These are phyloP conservation scores for Gossypium bickii DNA, from an alignment of 345 rosid genomes.

Conservation along the genomic window DNA sequence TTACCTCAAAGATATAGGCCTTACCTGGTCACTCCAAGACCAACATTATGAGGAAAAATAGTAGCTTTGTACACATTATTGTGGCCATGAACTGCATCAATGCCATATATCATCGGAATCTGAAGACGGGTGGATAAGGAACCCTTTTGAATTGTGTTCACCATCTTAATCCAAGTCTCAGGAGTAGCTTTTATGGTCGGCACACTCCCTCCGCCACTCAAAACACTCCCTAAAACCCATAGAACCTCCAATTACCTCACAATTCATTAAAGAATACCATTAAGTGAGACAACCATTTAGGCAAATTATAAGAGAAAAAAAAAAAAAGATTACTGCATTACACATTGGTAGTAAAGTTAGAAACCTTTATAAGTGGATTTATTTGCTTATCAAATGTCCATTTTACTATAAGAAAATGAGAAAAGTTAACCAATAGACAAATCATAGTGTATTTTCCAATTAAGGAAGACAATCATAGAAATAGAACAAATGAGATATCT, in stretches of 20 bases:
- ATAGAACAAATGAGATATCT: background rate
- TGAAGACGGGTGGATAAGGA: slow-evolving; percentile 67
- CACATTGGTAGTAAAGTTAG: background rate
- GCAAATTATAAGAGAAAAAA: background rate
- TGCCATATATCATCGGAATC: slow-evolving; percentile 88
- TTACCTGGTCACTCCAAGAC: slow-evolving; percentile 87
- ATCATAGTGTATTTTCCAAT: background rate
- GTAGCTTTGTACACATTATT: slow-evolving; percentile 78
- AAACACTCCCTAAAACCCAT: slow-evolving; percentile 57
- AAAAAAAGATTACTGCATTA: background rate
- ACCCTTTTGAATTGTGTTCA: slow-evolving; percentile 58
- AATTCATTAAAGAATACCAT: background rate
- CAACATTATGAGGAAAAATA: slow-evolving; percentile 84
- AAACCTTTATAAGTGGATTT: too few species aligned
- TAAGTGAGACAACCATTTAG: background rate
- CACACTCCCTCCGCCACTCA: slow-evolving; percentile 89
- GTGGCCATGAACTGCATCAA: slow-evolving; percentile 93
- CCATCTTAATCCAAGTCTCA: slow-evolving; percentile 64
- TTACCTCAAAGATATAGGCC: slow-evolving; percentile 13
- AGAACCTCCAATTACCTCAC: slow-evolving; percentile 4
- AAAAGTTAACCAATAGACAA: background rate
- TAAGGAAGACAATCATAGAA: background rate
- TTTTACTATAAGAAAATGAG: too few species aligned
- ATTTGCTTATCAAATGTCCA: too few species aligned
- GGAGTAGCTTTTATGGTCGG: slow-evolving; percentile 60